Evolutionary conservation across 1,284 basidiomycete genomes (phyloP).

Genomic region (Cutaneotrichosporon cyanovorans): DNA sequence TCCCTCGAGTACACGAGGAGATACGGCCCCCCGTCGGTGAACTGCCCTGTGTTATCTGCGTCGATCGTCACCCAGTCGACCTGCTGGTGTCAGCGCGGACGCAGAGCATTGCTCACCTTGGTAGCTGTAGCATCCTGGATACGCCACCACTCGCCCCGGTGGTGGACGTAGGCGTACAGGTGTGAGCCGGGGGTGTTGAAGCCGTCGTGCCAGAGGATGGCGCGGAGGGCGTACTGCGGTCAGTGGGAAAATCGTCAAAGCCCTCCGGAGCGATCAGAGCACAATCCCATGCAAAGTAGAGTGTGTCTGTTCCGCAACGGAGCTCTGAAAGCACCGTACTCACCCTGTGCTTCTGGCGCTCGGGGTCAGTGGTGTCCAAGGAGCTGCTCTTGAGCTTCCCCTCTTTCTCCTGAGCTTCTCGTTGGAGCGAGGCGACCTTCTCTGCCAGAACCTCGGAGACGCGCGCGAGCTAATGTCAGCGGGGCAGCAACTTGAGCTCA

Average conservation of each 20-base stretch:
- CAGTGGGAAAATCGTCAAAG: not conserved
- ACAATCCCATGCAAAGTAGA: too few species aligned
- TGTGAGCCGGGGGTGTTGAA: constrained; percentile 28
- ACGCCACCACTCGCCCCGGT: constrained; percentile 35
- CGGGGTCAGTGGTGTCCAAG: constrained; percentile 33
- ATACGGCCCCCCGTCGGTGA: constrained; percentile 40
- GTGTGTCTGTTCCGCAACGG: too few species aligned
- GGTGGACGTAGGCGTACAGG: constrained; percentile 30
- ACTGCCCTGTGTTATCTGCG: constrained; percentile 32
- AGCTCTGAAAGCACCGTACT: constrained; percentile 3
- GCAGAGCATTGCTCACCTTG: constrained; percentile 15
- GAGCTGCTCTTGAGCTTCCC: constrained; percentile 12
- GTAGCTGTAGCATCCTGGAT: constrained; percentile 28
- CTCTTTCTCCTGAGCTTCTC: constrained; percentile 22
- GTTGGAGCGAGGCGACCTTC: constrained; percentile 20
- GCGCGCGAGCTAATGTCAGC: not conserved
- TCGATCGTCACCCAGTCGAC: constrained; percentile 26
- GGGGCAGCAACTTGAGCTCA: not conserved
- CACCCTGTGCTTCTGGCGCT: constrained; percentile 28
- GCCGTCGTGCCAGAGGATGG: constrained; percentile 37
- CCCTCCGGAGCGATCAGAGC: too few species aligned
- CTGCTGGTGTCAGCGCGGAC: constrained; percentile 10
- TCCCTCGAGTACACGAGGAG: constrained; percentile 28
- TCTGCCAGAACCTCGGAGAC: constrained; percentile 10
- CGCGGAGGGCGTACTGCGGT: constrained; percentile 28